Evolutionary conservation across 345 rosid species (phyloP).

Genomic region (Euphorbia tirucalli): DNA sequence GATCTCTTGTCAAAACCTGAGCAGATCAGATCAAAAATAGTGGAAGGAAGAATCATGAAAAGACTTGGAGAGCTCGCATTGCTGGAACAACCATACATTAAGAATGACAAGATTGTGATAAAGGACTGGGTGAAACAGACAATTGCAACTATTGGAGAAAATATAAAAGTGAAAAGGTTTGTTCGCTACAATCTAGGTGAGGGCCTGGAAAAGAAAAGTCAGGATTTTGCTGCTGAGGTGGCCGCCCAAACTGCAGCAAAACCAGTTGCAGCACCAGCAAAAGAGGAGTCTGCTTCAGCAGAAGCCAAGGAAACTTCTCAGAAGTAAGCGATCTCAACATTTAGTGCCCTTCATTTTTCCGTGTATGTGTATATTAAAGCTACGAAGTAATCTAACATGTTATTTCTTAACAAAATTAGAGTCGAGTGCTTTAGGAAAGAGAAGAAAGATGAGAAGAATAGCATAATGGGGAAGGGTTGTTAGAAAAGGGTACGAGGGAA

Average conservation of each 20-base stretch:
- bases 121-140: constrained; percentile 89
- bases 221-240: constrained; percentile 95
- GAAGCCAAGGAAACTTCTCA: constrained; percentile 54
- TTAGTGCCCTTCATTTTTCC: neutral
- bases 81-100: constrained; percentile 92
- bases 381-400: neutral
- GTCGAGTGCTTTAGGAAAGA: neutral
- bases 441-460: neutral
- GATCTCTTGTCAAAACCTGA: constrained; percentile 88
- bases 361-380: neutral
- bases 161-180: constrained; percentile 83
- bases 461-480: neutral
- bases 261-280: constrained; percentile 41
- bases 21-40: constrained; percentile 82
- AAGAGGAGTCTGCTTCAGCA: constrained; percentile 49
- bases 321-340: constrained; percentile 44
- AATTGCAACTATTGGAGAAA: constrained; percentile 91
- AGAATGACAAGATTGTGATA: constrained; percentile 81
- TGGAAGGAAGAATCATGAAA: constrained; percentile 87
- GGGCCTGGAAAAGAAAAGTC: constrained; percentile 88
- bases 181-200: constrained; percentile 88
- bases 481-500: neutral
- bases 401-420: neutral
- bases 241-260: constrained; percentile 88
- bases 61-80: constrained; percentile 84